A percentile compares a stretch with the other conserved stretches of the same genome.
Conservation (phyloP, 176 grass and related monocot genomes). For the Pontederia crassipes region DNA sequence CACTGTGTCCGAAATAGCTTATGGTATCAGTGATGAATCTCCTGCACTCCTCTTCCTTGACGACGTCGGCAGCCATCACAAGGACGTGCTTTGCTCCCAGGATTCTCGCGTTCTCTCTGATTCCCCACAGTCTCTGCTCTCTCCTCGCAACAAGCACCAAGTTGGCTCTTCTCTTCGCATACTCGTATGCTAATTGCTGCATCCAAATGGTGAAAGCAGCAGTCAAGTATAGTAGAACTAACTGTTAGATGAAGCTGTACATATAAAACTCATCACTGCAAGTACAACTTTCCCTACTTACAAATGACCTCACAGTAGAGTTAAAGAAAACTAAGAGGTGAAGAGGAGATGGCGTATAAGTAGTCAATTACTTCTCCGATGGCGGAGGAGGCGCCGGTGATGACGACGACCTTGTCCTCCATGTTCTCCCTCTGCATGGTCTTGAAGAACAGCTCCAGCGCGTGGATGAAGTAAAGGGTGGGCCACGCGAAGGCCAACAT, state of each 20-base stretch:
- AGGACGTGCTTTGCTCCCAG: constrained; percentile 72
- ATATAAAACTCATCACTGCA: neutral
- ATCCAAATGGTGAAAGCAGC: neutral
- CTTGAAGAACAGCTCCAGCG: constrained; percentile 49
- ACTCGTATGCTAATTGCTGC: constrained; percentile 90
- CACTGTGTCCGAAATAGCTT: constrained; percentile 71
- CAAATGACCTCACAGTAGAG: no score
- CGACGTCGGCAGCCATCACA: constrained; percentile 71
- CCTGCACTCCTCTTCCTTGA: constrained; percentile 80
- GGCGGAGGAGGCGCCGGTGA: constrained; percentile 74
- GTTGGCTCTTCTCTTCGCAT: constrained; percentile 57
- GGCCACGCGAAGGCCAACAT: constrained; percentile 88
- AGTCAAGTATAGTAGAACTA: no score
- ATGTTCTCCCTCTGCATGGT: constrained; percentile 58
- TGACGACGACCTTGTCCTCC: constrained; percentile 63
- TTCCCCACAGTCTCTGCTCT: constrained; percentile 61
- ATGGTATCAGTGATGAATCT: constrained; percentile 63
- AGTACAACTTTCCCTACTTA: no score
- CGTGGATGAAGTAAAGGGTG: constrained; percentile 55
- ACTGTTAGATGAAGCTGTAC: neutral
- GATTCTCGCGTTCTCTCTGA: constrained; percentile 54
- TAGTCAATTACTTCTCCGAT: constrained; percentile 54
- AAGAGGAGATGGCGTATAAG: no score
- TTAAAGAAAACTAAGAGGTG: neutral
- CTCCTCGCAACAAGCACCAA: constrained; percentile 77